Evolutionary conservation across 2,329 filamentous ascomycete genomes (phyloP), one percentile per base, ranked within the genome.

Genomic region (Ophiognomonia clavigignenti-juglandacearum): DNA sequence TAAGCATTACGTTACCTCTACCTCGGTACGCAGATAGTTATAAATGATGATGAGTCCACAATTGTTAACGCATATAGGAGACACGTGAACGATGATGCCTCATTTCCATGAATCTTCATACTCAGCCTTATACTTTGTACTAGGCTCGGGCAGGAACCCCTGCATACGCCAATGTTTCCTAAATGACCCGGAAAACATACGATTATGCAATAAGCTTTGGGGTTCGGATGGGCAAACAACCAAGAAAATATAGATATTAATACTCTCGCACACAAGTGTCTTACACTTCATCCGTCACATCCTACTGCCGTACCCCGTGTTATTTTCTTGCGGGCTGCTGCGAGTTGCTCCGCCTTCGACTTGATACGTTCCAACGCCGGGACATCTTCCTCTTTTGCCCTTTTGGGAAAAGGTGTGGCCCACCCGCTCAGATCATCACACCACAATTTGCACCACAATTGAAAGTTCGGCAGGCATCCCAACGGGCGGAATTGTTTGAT

Each of bases 371-470:
- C 14, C 22, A 14, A 13, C 29, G 31, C 38, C 48, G 45, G 45
- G 44, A 51, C 48, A 51, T 35, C 42, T 51, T 42, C 48, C 48
- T 48, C 18, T 48, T 51, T 44, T 44, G 45, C 44, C 48, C 48
- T 47, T 51, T 51, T 47, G 44, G 46, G 45, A 48, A 51, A 24
- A 27, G 26, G 41, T 44, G 44, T 35, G 39, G 34, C 44, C 44
- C 48, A 36, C 31, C 13, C 39, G n/a, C n/a, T 16, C 39, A 39
- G 31, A 46, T 40, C 27, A 46, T 37, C 42, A 49, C 41, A 37
- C 43, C 47, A 45, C 37, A 45, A 45, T 39, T 26, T 19, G 36
- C 29, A 40, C 38, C 31, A n/a, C n/a, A 18, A 32, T 42, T 38
- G 43, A 39, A 20, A 45, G 37, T 32, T 45, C 47, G 31, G 34